Evolutionary conservation across 2,329 filamentous ascomycete species (phyloP), one percentile per base, ranked within the genome.

Genomic region (Didymella arachidicola): DNA sequence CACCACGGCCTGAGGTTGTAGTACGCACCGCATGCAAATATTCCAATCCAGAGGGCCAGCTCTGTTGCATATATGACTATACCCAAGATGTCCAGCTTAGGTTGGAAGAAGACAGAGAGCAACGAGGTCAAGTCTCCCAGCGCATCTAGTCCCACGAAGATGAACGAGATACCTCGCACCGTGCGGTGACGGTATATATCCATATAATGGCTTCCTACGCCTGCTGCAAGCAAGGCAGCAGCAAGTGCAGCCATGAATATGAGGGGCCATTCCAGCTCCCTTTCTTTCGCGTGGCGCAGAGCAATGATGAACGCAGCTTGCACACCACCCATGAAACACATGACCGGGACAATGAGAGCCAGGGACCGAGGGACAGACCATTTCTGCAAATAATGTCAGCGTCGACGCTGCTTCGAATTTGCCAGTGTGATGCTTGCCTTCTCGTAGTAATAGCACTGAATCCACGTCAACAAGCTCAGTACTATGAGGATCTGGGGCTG

Each of bases 71-170:
- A 91, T 16, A 90, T 89, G 1, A 87, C 81, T 59, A 91, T 81
- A 0, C 88, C 89, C 0, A 89, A 74, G 0, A 88, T 69, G 66
- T 90, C 85, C 3, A 88, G 67, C 18, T 78, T 76, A 0, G 81
- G 79, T 69, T 89, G 83, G 62, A 89, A 90, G 41, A 89, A 77
- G 16, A 91, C 79, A 0, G 88, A 89, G 2, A 88, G 71, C 0
- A 91, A 77, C 0, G 87, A 90, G 53, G 87, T 87, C 3, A 91
- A 71, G 71, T 91, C 89, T 0, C 89, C 89, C 0, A 86, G 80
- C 0, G 88, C 89, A 73, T 91, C 89, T 42, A 91, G 88, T 1
- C 80, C 86, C 0, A 90, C 87, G 63, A 92, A 92, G 2, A 90
- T 78, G 72, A 91, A 91, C 1, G 87, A 90, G 38, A 91, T 90